Evolutionary conservation across 768 basidiomycete species (phyloP).

Genomic region (Lentinus brumalis): DNA sequence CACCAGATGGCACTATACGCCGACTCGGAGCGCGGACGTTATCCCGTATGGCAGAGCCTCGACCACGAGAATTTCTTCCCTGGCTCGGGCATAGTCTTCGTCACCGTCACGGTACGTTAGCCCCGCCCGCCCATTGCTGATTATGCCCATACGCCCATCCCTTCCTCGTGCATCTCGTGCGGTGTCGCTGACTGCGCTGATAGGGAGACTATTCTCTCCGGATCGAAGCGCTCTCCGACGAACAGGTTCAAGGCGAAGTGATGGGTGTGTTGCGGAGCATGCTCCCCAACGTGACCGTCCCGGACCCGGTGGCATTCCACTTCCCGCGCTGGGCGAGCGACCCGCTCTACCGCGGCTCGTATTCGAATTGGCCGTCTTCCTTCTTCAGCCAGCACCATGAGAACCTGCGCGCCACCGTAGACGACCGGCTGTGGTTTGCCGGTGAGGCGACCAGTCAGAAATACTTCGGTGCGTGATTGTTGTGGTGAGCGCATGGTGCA

Average conservation of each 20-base stretch:
- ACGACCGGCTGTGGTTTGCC: constrained; percentile 57
- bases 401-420: constrained; percentile 57
- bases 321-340: constrained; percentile 58
- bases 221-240: constrained; percentile 52
- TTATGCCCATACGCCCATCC: background rate
- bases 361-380: constrained; percentile 70
- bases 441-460: constrained; percentile 62
- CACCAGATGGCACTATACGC: constrained; percentile 59
- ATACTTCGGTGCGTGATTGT: constrained; percentile 51
- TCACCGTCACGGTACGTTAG: constrained; percentile 44
- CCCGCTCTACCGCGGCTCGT: constrained; percentile 58
- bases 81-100: constrained; percentile 59
- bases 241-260: constrained; percentile 52
- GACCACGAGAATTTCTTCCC: constrained; percentile 60
- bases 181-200: background rate
- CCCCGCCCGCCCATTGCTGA: background rate
- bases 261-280: constrained; percentile 57
- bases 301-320: constrained; percentile 57
- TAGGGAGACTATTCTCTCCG: constrained; percentile 65
- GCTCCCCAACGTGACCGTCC: constrained; percentile 57
- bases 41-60: constrained; percentile 70
- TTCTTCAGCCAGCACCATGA: constrained; percentile 54
- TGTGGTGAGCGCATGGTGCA: too few relatives aligned
- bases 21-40: constrained; percentile 57
- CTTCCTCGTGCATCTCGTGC: background rate